Conservation (phyloP, 78 protist genomes). For the Dictyostelium firmibasis region DNA sequence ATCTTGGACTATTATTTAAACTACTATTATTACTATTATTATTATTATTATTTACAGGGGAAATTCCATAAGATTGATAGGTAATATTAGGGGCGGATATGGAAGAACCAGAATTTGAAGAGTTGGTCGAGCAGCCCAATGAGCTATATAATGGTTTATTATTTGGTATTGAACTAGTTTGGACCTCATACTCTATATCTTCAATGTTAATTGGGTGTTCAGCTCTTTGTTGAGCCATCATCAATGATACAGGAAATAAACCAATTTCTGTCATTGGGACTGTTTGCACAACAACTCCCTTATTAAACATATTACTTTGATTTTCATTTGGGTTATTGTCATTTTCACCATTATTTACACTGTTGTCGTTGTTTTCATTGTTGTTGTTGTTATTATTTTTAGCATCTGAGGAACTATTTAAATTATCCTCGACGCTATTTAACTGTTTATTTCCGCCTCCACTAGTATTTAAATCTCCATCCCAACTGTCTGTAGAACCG, state of each 20-base stretch:
- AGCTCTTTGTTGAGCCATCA: neutral
- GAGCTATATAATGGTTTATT: neutral
- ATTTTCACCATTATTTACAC: neutral
- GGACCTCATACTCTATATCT: neutral
- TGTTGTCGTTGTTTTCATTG: neutral
- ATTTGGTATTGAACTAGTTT: neutral
- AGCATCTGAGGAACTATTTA: neutral
- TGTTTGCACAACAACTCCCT: neutral
- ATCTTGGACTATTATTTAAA: neutral
- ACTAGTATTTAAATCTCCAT: neutral
- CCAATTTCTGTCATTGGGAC: neutral
- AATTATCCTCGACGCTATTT: neutral
- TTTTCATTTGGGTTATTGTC: neutral
- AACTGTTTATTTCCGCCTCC: no score
- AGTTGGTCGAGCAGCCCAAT: neutral
- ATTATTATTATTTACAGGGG: neutral
- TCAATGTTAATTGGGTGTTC: neutral
- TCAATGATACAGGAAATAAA: neutral
- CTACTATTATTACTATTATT: constrained; percentile 19
- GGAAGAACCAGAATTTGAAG: neutral
- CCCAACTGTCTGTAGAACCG: neutral
- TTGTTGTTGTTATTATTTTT: neutral
- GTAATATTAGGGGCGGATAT: neutral
- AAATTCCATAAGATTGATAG: neutral
- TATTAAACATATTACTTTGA: neutral